Conservation (phyloP, 768 basidiomycete genomes). For the Coprinopsis strossmayeri region DNA sequence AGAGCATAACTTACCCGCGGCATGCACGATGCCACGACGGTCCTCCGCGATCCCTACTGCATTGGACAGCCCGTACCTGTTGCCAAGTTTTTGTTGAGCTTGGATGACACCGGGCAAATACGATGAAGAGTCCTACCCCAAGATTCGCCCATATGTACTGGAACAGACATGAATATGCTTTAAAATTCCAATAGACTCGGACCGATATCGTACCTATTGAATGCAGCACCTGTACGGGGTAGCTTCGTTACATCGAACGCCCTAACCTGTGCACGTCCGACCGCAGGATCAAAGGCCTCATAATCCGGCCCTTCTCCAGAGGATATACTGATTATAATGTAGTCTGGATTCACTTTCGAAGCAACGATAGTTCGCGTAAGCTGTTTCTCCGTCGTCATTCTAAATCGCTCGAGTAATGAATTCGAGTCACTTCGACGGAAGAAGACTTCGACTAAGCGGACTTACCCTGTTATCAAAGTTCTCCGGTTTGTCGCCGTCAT, state of each 20-base stretch:
- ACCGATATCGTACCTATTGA: background rate
- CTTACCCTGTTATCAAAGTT: slow-evolving; percentile 9
- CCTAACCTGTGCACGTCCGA: background rate
- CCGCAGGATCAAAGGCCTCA: background rate
- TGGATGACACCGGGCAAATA: background rate
- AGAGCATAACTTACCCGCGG: background rate
- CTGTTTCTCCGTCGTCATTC: slow-evolving; percentile 1
- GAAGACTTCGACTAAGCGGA: background rate
- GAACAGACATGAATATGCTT: too few species aligned
- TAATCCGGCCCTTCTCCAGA: slow-evolving; percentile 1
- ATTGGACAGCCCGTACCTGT: slow-evolving; percentile 8
- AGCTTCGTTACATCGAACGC: slow-evolving; percentile 1
- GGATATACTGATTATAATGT: slow-evolving; percentile 1
- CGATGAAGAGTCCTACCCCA: background rate
- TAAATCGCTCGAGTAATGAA: background rate
- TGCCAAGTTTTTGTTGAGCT: background rate
- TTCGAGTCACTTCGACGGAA: background rate
- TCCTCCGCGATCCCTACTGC: slow-evolving; percentile 12
- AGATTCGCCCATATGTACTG: background rate
- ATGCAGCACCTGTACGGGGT: background rate
- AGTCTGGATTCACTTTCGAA: slow-evolving; percentile 2
- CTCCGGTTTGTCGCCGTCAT: slow-evolving; percentile 6
- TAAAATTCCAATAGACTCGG: background rate
- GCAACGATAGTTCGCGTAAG: slow-evolving; percentile 2
- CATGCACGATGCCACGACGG: slow-evolving; percentile 5